These are phyloP conservation scores for Chlorella vulgaris DNA, from an alignment of 139 green algal genomes.

Conservation along the genomic window DNA sequence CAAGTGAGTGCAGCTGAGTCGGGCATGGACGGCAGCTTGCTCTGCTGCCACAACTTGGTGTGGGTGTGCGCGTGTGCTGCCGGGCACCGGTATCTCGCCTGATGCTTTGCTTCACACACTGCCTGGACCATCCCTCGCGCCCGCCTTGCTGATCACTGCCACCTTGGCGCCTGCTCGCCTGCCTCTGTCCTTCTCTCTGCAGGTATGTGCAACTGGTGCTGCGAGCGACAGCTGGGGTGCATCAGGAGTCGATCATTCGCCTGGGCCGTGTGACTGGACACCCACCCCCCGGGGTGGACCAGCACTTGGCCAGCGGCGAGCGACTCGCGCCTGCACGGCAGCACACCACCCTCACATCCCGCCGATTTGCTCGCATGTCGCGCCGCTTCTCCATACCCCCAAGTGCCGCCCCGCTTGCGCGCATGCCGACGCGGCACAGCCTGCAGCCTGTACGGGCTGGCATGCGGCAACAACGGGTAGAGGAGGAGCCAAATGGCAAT, in stretches of 20 bases:
- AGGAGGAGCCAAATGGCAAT: too few species aligned
- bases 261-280: neutral
- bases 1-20: neutral
- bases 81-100: neutral
- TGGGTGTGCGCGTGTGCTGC: too few species aligned
- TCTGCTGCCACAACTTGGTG: neutral
- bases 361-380: too few species aligned
- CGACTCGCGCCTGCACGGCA: too few species aligned
- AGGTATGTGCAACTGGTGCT: conserved; percentile 15
- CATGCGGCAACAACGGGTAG: too few species aligned
- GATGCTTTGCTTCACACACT: too few species aligned
- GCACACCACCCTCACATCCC: neutral
- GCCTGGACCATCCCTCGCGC: too few species aligned
- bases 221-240: neutral
- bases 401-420: too few species aligned
- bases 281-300: too few species aligned
- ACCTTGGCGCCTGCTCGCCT: neutral
- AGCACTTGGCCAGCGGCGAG: conserved; percentile 5
- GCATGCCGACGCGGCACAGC: neutral
- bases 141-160: neutral
- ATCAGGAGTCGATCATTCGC: neutral
- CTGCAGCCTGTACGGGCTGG: neutral
- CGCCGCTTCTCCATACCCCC: too few species aligned
- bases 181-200: neutral
- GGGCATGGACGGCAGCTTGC: neutral